Evolutionary conservation across 345 rosid genomes (phyloP).

Genomic region (Geranium brycei): DNA sequence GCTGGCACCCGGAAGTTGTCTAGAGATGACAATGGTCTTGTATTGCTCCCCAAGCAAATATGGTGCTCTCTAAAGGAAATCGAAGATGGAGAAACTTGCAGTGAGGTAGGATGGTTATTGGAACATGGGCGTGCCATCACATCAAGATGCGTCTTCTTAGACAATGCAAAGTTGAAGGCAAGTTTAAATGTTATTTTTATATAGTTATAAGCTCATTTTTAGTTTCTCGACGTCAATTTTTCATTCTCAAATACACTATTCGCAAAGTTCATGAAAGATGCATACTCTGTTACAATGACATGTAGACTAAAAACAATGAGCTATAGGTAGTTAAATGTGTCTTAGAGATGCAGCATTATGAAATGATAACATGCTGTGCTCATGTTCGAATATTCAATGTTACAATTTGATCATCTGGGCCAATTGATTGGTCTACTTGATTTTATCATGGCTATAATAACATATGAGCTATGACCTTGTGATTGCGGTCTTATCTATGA

Average conservation of each 20-base stretch:
- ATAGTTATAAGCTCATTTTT: neutral
- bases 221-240: neutral
- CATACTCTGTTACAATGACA: neutral
- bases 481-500: neutral
- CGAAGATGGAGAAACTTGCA: constrained; percentile 26
- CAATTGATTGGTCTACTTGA: neutral
- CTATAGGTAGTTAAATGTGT: neutral
- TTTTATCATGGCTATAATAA: no score
- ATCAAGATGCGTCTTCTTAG: constrained; percentile 54
- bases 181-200: neutral
- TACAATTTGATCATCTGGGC: neutral
- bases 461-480: neutral
- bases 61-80: constrained; percentile 55
- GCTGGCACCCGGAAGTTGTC: constrained; percentile 24
- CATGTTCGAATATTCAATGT: neutral
- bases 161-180: constrained; percentile 45
- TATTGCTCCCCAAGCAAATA: constrained; percentile 62
- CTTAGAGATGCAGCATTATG: neutral
- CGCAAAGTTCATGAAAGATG: neutral
- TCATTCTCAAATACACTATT: neutral
- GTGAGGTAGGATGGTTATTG: constrained; percentile 67
- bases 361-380: neutral
- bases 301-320: neutral
- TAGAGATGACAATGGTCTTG: constrained; percentile 40
- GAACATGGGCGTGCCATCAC: constrained; percentile 40